A percentile compares a stretch with the other conserved stretches of the same genome.
These are phyloP conservation scores for Trichoderma koningii DNA, from an alignment of 2,329 filamentous ascomycete genomes.

Conservation along the genomic window DNA sequence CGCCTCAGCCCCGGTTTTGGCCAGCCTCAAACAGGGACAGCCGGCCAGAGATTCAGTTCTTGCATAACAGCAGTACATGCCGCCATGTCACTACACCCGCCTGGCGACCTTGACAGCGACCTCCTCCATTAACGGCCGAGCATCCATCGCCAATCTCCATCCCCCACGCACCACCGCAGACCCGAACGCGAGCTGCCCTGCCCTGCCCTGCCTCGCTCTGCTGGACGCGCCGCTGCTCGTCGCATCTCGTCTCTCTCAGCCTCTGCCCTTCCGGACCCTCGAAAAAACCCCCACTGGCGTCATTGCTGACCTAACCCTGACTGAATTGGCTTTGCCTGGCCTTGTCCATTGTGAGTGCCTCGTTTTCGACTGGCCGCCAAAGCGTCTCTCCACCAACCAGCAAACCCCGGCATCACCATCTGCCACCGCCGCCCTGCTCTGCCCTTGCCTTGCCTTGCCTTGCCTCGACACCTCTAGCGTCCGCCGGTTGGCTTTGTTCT, in stretches of 20 bases:
- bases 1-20: slow-evolving; percentile 28
- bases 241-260: slow-evolving; percentile 16
- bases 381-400: slow-evolving; percentile 25
- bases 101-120: slow-evolving; percentile 40
- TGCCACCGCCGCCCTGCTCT: slow-evolving; percentile 27
- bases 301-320: slow-evolving; percentile 46
- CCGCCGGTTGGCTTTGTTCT: too few relatives aligned
- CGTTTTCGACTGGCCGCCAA: slow-evolving; percentile 40
- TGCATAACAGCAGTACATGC: slow-evolving; percentile 40
- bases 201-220: too few relatives aligned
- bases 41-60: slow-evolving; percentile 13
- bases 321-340: slow-evolving; percentile 29
- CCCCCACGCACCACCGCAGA: slow-evolving; percentile 11
- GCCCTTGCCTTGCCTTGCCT: neutral
- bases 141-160: slow-evolving; percentile 24
- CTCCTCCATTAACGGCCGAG: slow-evolving; percentile 5
- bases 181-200: slow-evolving; percentile 18
- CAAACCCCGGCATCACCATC: slow-evolving; percentile 22
- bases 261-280: slow-evolving; percentile 9
- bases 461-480: neutral
- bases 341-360: slow-evolving; percentile 41
- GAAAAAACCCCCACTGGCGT: slow-evolving; percentile 38
- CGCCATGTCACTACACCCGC: slow-evolving; percentile 39
- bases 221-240: neutral
- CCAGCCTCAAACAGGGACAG: slow-evolving; percentile 31